Evolutionary conservation across 179 eudicot species (phyloP), one percentile per base, ranked within the genome.

Genomic region (Amaranthus tricolor): DNA sequence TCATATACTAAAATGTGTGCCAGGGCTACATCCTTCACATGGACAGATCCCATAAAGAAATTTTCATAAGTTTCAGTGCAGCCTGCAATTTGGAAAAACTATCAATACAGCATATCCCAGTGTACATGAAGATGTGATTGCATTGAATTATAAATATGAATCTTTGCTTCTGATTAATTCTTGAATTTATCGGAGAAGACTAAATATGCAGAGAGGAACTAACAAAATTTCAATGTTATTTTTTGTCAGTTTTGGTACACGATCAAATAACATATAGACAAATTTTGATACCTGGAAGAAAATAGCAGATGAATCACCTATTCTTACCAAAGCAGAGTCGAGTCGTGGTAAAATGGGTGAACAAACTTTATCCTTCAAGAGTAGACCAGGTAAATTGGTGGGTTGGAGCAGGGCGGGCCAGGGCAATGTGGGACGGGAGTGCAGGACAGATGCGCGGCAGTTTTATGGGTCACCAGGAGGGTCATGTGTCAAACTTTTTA

Each of bases 1-100:
- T 95, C 98, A 76, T 88, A 95, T 2, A 87, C 91, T 84, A 93
- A 72, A 66, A 93, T 90, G 68, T 93, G 99, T 8, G 97, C 97
- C 76, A 95, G 75, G 60, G 98, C 98, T 49, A 90, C 97, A 85
- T 95, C 97, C 76, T 89, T 91, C 6, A 93, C 92, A 82, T 95
- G 95, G 59, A 91, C 90, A 49, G 80, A 79, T 80, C 97, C 98
- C 92, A 89, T 87, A 71, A 85, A 93, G 83, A 86, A 66, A 68
- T 95, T 79, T 70, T 84, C 82, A 58, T 86, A 88, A 31, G 80
- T 84, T 53, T 94, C 93, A 2, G 92, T 89, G 88, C 89, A 84
- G 72, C 97, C 96, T 92, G 86, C 65, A 62, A 66, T 61, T 21
- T 16, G 13, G 15, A 31, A 17, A 53, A 71, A 57, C 6, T 14